Evolutionary conservation across 805 yeast genomes (phyloP), one percentile per base, ranked within the genome.

Genomic region (Candida orba): DNA sequence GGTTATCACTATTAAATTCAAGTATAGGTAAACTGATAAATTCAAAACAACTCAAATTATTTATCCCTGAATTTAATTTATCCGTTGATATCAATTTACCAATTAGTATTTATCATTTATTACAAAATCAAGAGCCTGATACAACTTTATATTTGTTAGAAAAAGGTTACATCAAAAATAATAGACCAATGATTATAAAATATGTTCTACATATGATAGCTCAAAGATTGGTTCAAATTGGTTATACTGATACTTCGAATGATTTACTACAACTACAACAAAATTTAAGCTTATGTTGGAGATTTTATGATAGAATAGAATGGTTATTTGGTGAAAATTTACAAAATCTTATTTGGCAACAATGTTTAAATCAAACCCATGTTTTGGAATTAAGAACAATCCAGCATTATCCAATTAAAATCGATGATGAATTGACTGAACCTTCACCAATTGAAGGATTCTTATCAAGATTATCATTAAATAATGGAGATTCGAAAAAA

Each of bases 371-470:
- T 47, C 60, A 58, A 45, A 68, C 75, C 9, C 78, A 76, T 54
- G 69, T 66, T 34, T 57, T 89, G n/a, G 91, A 89, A 56, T 59
- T 84, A 18, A 66, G 95, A 35, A 69, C 65, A 17, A 56, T 71
- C 23, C 51, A 57, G 14, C 72, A 71, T 42, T 68, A 69, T 44
- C 66, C 75, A 4, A 56, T 65, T 40, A 33, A 36, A 2, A 55
- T 68, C 2, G 40, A 42, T 7, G 31, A 41, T 20, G 22, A 20
- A 9, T 8, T 69, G 17, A 39, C 50, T 1, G 95, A 84, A 56
- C 96, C 96, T 0, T 41, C 64, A 0, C 81, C 95, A 0, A 60
- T 88, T 9, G 98, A 91, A 63, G 98, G 98, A 0, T 89, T 84
- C 57, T 59, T 90, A 18, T 65, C 76, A 3, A 70, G 81, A 40